These are phyloP conservation scores for Wallacemonas sp. DNA, from an alignment of 208 protist genomes.

Conservation along the genomic window DNA sequence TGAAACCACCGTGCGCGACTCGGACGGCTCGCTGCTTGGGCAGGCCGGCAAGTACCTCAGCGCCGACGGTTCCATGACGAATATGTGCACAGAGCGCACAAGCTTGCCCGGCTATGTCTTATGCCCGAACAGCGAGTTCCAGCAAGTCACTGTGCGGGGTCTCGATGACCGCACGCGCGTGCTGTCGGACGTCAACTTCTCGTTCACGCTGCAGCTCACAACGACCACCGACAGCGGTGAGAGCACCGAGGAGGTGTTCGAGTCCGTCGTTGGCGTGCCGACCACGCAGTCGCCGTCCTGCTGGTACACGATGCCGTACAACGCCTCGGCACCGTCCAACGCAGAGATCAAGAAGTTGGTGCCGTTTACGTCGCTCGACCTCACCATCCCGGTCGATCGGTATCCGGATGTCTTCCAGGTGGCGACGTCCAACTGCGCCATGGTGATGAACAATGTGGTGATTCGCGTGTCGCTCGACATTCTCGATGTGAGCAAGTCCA, in stretches of 20 bases:
- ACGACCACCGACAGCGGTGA: not conserved
- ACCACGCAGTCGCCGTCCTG: not conserved
- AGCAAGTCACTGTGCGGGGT: conserved; percentile 19
- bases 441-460: not conserved
- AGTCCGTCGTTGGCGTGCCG: not conserved
- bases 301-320: conserved; percentile 16
- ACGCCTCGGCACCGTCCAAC: conserved; percentile 10
- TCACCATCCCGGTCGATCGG: conserved; percentile 11
- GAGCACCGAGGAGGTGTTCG: not conserved
- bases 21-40: conserved; percentile 27
- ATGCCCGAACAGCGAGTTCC: conserved; percentile 4
- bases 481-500: conserved; percentile 14
- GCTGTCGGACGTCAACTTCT: conserved; percentile 20
- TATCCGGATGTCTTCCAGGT: conserved; percentile 38
- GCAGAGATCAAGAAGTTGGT: conserved; percentile 16
- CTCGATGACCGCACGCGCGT: conserved; percentile 18
- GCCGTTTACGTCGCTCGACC: conserved; percentile 16
- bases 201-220: conserved; percentile 6
- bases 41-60: not conserved
- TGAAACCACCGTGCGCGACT: conserved; percentile 19
- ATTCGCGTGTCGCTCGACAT: not conserved
- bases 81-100: conserved; percentile 11
- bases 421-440: conserved; percentile 1
- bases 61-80: not conserved
- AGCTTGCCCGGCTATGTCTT: conserved; percentile 9